Base-by-base conservation (phyloP, 306 rosid genomes). In the Ochetophila trinervis region DNA sequence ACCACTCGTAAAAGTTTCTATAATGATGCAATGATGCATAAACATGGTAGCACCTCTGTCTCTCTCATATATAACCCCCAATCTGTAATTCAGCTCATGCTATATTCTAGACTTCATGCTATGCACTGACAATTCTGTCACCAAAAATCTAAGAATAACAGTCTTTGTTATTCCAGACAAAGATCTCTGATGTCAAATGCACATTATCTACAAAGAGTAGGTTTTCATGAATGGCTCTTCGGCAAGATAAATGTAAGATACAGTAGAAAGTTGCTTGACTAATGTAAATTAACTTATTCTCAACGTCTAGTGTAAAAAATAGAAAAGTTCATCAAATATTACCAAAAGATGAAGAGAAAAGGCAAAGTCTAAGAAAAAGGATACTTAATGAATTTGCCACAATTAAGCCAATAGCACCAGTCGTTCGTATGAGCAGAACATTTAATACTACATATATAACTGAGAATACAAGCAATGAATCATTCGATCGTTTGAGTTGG, bases 321-420 rank as follows among this genome's bases (percentile, higher is more conserved):
- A 50, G 54, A 50, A 4, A 50, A 19, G 54, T 3, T 16, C 19
- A 16, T 17, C 20, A 34, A 79, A 61, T 49, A 55, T 57, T 56
- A 30, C 64, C 44, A 54, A 74, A 63, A 14, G 56, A 34, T 21
- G 24, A 59, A 27, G 71, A 72, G 14, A 14, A 48, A 17, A 57
- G 16, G 22, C 59, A 59, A 37, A 18, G 45, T 14, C 42, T 57
- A 51, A 48, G 51, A 6, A 30, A 77, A 84, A 89, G 99, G 99
- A 93, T 93, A 90, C 99, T 93, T 8, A 84, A 37, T 66, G 91
- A 84, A 83, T 93, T 93, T 57, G 99, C 97, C 72, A 87, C 57
- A 72, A 89, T 90, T 72, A 93, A 83, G 84, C 99, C 97, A 69
- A 87, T 87, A 35, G 95, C 92, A 70, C 97, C 97, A 56, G 87